A percentile compares a stretch with the other conserved stretches of the same genome.
Evolutionary conservation across 345 rosid species (phyloP).

Genomic region (Iberis pinnata): DNA sequence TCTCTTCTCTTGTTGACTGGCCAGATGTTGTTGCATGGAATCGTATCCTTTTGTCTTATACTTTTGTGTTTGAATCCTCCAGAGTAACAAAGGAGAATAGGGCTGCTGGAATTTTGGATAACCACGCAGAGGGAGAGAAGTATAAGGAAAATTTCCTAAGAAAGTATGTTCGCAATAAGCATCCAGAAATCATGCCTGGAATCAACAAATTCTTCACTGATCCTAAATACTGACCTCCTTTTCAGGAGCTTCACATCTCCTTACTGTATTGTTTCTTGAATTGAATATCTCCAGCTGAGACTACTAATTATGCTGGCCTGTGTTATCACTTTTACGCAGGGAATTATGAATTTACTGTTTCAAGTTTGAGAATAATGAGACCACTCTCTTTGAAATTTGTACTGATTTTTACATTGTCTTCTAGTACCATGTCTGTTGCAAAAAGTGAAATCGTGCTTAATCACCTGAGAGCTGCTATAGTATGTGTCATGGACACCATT

Average conservation of each 20-base stretch:
- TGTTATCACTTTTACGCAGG: constrained; percentile 5
- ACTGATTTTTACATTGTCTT: background rate
- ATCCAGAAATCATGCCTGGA: constrained; percentile 87
- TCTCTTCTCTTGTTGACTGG: background rate
- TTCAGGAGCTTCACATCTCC: background rate
- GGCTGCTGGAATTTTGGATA: constrained; percentile 86
- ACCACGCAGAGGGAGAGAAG: constrained; percentile 75
- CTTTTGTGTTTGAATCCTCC: background rate
- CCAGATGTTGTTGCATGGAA: no score
- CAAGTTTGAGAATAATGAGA: background rate
- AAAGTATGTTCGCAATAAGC: constrained; percentile 58
- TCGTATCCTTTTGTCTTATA: no score
- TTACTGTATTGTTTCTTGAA: constrained; percentile 6
- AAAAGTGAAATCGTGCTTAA: no score
- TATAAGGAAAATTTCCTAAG: constrained; percentile 66
- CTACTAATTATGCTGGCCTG: constrained; percentile 8
- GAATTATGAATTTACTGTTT: constrained; percentile 3
- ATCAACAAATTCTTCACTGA: constrained; percentile 84
- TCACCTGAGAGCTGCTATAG: background rate
- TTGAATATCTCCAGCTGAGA: constrained; percentile 10
- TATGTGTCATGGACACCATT: background rate
- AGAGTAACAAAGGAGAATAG: constrained; percentile 85
- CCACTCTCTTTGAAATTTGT: background rate
- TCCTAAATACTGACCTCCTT: constrained; percentile 38
- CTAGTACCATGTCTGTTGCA: no score